Conservation (phyloP, 2,329 filamentous ascomycete species). For the Mycosphaerella arachidis region DNA sequence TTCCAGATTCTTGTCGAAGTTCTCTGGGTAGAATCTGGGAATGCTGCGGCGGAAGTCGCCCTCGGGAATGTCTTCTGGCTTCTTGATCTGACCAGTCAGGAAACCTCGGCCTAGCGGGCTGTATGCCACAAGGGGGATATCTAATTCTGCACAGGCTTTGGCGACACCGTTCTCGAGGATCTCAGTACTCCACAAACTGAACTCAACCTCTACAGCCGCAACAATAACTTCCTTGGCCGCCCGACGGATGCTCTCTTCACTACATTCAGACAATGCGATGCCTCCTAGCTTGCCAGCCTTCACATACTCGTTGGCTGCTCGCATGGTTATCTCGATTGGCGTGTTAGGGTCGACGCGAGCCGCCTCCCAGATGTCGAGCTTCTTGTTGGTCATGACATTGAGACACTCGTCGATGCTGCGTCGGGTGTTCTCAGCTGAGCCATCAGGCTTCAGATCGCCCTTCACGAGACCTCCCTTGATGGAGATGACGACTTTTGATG, state of each 20-base stretch:
- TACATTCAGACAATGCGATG: slow-evolving; percentile 44
- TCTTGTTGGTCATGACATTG: slow-evolving; percentile 44
- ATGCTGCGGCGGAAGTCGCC: slow-evolving; percentile 43
- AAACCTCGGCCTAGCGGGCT: slow-evolving; percentile 64
- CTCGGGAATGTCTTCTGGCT: slow-evolving; percentile 52
- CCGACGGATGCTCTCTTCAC: slow-evolving; percentile 43
- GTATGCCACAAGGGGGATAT: slow-evolving; percentile 68
- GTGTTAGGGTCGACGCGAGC: slow-evolving; percentile 42
- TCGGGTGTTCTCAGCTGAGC: slow-evolving; percentile 38
- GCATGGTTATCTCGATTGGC: slow-evolving; percentile 44
- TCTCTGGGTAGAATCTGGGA: slow-evolving; percentile 60
- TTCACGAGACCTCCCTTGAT: slow-evolving; percentile 46
- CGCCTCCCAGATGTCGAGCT: slow-evolving; percentile 46
- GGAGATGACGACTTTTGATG: slow-evolving; percentile 47
- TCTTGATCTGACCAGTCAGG: slow-evolving; percentile 51
- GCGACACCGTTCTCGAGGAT: slow-evolving; percentile 57
- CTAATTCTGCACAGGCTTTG: slow-evolving; percentile 54
- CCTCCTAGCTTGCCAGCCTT: slow-evolving; percentile 43
- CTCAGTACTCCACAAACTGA: slow-evolving; percentile 54
- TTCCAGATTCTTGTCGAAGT: slow-evolving; percentile 61
- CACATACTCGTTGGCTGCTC: slow-evolving; percentile 37
- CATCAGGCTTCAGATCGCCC: slow-evolving; percentile 37
- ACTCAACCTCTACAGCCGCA: slow-evolving; percentile 57
- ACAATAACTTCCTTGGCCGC: slow-evolving; percentile 53
- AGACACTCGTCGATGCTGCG: slow-evolving; percentile 46